Percentiles rank a stretch among this genome's conserved stretches.
Conservation (phyloP, 2,329 filamentous ascomycete genomes). For the Coniochaeta sp. region DNA sequence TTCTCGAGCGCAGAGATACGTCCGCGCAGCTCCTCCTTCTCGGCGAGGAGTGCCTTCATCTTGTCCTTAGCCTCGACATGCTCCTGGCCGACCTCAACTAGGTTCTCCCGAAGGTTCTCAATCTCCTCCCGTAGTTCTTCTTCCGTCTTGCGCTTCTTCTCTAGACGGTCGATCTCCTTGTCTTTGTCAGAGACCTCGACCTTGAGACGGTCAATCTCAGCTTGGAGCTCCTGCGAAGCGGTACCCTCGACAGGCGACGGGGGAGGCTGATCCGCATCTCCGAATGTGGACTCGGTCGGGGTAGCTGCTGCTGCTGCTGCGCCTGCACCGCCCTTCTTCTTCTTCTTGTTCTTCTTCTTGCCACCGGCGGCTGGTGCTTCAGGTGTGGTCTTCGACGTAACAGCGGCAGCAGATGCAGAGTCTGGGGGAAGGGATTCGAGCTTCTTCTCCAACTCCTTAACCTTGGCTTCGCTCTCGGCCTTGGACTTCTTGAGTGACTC, state of each 20-base stretch:
- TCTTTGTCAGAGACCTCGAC: constrained; percentile 57
- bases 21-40: constrained; percentile 60
- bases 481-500: constrained; percentile 29
- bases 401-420: constrained; percentile 11
- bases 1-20: constrained; percentile 63
- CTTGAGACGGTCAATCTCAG: constrained; percentile 43
- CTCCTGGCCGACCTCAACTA: constrained; percentile 73
- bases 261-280: constrained; percentile 25
- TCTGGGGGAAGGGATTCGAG: constrained; percentile 17
- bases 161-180: constrained; percentile 63
- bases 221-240: constrained; percentile 20
- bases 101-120: constrained; percentile 71
- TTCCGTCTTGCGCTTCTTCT: constrained; percentile 66
- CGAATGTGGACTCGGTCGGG: constrained; percentile 29
- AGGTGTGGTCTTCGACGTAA: constrained; percentile 9
- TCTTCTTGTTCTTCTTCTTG: constrained; percentile 76
- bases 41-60: constrained; percentile 61
- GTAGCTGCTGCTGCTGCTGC: constrained; percentile 22
- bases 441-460: constrained; percentile 31
- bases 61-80: constrained; percentile 77
- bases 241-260: constrained; percentile 19
- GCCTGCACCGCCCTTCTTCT: constrained; percentile 64
- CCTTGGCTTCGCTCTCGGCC: constrained; percentile 30
- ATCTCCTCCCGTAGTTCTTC: constrained; percentile 81
- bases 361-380: constrained; percentile 11